phyloP scores from a whole-genome alignment of 2,329 filamentous ascomycete species.

The Helminthosporium solani region DNA sequence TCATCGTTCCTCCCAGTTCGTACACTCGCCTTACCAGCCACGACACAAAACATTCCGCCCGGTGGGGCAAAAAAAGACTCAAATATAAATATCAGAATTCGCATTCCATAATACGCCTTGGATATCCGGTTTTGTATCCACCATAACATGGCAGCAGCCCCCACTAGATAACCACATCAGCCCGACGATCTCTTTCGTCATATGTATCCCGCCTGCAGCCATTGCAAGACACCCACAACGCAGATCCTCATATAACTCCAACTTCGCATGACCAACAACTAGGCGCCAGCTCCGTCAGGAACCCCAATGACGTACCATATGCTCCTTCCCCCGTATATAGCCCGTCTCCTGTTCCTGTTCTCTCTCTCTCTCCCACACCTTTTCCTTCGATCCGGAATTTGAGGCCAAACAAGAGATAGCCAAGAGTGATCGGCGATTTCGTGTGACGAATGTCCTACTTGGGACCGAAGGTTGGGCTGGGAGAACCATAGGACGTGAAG shows the following conservation, averaged over 20 bases:
- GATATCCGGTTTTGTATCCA: too few species aligned
- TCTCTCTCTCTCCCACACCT: neutral
- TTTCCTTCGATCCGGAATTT: neutral
- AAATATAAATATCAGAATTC: too few species aligned
- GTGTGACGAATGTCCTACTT: neutral
- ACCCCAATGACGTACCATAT: neutral
- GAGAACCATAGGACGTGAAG: too few species aligned
- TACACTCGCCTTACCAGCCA: too few species aligned
- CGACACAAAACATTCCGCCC: too few species aligned
- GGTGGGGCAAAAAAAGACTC: too few species aligned
- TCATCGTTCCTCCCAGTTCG: neutral
- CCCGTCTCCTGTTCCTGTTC: neutral
- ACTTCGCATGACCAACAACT: neutral
- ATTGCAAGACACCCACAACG: neutral
- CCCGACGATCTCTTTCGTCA: conserved; percentile 10
- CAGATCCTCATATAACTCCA: conserved; percentile 3
- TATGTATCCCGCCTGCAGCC: neutral
- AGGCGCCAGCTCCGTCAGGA: neutral
- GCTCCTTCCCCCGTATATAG: neutral
- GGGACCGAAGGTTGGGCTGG: neutral
- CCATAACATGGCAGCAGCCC: too few species aligned
- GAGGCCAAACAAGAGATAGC: neutral
- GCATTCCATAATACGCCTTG: too few species aligned
- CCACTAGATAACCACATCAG: too few species aligned
- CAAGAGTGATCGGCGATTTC: neutral